Evolutionary conservation across 768 basidiomycete genomes (phyloP).

Genomic region (Boletus rufocinnamomeus): DNA sequence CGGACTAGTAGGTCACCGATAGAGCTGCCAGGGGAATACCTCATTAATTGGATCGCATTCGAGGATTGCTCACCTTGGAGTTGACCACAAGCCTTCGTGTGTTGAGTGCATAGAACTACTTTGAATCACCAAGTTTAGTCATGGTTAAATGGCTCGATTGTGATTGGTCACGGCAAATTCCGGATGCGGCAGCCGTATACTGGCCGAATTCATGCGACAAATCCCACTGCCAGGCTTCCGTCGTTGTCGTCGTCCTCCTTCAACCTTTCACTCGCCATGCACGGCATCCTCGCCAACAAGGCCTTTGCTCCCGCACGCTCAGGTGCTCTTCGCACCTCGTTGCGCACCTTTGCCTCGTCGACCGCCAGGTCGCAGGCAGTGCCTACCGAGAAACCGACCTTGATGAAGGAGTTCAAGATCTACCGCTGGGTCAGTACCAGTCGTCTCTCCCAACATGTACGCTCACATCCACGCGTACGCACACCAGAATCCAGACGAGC

Average conservation of each 20-base stretch:
- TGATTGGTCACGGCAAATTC: constrained; percentile 29
- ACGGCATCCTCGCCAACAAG: constrained; percentile 7
- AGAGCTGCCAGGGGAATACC: no score
- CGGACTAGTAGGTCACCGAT: no score
- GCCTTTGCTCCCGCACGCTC: constrained; percentile 8
- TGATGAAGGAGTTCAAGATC: constrained; percentile 95
- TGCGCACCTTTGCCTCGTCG: constrained; percentile 38
- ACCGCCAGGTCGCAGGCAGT: constrained; percentile 38
- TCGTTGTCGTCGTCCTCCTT: neutral
- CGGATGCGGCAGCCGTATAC: constrained; percentile 8
- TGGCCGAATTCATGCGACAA: constrained; percentile 24
- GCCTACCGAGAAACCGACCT: constrained; percentile 63
- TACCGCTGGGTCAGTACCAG: constrained; percentile 82
- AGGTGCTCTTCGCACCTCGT: constrained; percentile 11
- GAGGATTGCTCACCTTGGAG: no score
- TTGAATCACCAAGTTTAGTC: no score
- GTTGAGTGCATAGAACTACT: no score
- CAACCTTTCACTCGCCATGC: constrained; percentile 11
- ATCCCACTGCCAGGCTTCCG: neutral
- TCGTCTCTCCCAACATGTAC: neutral
- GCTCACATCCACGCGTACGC: neutral
- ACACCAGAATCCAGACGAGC: constrained; percentile 88
- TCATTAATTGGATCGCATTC: no score
- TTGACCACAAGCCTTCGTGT: no score
- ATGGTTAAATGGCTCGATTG: neutral